phyloP scores from a whole-genome alignment of 2,329 filamentous ascomycete species.

The Colletotrichum sidae region DNA sequence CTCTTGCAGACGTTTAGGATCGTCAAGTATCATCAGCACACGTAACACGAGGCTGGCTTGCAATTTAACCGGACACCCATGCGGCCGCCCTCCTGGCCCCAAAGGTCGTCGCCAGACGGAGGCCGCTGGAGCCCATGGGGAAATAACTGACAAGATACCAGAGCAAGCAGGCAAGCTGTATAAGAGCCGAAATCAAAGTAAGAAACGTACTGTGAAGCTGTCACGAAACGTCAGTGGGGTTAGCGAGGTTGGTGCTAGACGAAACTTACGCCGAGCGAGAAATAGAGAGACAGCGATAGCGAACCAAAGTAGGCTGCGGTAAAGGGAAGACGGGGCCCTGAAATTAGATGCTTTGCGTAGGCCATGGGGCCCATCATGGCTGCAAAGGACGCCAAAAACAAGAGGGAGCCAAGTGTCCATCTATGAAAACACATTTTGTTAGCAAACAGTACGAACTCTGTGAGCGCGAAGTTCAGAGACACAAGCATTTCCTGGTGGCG shows the following conservation, averaged over 20 bases:
- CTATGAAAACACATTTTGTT: constrained; percentile 61
- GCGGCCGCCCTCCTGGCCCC: constrained; percentile 85
- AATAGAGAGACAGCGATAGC: constrained; percentile 89
- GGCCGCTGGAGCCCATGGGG: constrained; percentile 91
- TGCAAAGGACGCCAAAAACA: constrained; percentile 93
- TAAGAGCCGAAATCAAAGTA: constrained; percentile 84
- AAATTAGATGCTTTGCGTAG: constrained; percentile 87
- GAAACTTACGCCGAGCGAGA: constrained; percentile 86
- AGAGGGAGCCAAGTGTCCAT: constrained; percentile 91
- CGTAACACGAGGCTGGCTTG: neutral
- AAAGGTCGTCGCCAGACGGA: constrained; percentile 88
- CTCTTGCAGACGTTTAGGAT: neutral
- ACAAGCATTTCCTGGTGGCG: neutral
- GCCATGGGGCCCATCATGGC: constrained; percentile 91
- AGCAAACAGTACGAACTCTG: constrained; percentile 31
- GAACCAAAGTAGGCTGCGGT: constrained; percentile 95
- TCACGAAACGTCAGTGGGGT: constrained; percentile 41
- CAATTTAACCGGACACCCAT: constrained; percentile 82
- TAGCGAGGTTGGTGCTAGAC: neutral
- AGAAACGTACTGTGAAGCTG: constrained; percentile 87
- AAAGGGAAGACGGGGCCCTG: constrained; percentile 87
- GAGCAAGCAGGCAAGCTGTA: constrained; percentile 84
- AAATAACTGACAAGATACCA: constrained; percentile 99
- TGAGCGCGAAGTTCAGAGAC: neutral
- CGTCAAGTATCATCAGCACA: no score